Percentiles rank a stretch among this genome's conserved stretches.
phyloP scores from a whole-genome alignment of 2,329 filamentous ascomycete species.

The Cladosporium sp. region DNA sequence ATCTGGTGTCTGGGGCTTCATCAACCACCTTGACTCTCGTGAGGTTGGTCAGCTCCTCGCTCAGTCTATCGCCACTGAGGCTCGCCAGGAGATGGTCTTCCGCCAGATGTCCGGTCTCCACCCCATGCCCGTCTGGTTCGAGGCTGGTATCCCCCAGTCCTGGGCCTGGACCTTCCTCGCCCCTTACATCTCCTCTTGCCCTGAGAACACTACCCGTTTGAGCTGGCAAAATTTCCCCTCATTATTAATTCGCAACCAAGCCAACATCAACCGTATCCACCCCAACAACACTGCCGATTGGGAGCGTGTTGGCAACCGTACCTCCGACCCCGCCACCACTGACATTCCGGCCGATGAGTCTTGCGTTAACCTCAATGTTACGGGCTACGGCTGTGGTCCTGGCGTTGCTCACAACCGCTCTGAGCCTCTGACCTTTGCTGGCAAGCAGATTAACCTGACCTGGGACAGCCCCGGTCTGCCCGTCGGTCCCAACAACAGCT shows the following conservation, averaged over 20 bases:
- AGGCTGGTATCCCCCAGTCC: conserved; percentile 73
- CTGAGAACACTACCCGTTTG: conserved; percentile 66
- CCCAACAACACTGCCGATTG: conserved; percentile 57
- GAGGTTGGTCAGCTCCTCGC: conserved; percentile 69
- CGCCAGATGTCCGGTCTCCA: conserved; percentile 76
- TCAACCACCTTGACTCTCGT: conserved; percentile 71
- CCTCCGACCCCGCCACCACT: conserved; percentile 51
- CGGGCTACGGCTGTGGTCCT: conserved; percentile 56
- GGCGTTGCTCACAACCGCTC: conserved; percentile 66
- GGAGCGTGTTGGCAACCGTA: conserved; percentile 60
- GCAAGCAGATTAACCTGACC: conserved; percentile 63
- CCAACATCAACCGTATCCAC: conserved; percentile 66
- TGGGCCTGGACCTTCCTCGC: conserved; percentile 82
- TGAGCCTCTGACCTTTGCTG: conserved; percentile 68
- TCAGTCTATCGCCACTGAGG: conserved; percentile 73
- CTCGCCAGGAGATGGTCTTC: conserved; percentile 80
- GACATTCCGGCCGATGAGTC: conserved; percentile 44
- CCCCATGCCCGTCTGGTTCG: conserved; percentile 81
- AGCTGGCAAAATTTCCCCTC: conserved; percentile 82
- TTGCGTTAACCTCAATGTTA: conserved; percentile 55
- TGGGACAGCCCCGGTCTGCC: conserved; percentile 68
- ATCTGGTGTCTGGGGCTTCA: conserved; percentile 74
- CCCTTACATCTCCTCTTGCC: conserved; percentile 76
- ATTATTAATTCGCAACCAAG: conserved; percentile 68
- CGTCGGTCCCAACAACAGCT: conserved; percentile 79